A percentile compares a stretch with the other conserved stretches of the same genome.
Conservation (phyloP, 192 early-diverging fungal species). For the Coemansia sp. region DNA sequence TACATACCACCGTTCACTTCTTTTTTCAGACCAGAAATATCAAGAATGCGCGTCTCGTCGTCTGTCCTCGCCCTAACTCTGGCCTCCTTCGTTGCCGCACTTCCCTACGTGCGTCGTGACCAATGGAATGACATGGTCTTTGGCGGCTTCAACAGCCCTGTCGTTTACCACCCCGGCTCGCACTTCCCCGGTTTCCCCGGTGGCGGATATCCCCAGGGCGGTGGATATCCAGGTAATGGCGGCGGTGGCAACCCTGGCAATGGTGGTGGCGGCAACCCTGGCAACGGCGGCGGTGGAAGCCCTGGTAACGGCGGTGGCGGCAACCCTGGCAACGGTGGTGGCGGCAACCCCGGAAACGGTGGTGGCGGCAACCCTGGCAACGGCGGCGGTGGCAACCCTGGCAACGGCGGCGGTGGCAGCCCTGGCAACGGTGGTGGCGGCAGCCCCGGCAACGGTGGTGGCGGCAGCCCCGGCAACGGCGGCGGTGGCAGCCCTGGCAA, state of each 20-base stretch:
- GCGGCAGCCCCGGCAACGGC: neutral
- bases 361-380: neutral
- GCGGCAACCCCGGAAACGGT: neutral
- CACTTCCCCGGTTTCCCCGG: conserved; percentile 12
- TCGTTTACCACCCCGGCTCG: neutral
- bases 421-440: neutral
- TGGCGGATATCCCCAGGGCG: conserved; percentile 8
- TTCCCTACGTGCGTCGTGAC: conserved; percentile 13
- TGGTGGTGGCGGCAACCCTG: neutral
- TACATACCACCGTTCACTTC: neutral
- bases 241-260: conserved; percentile 13
- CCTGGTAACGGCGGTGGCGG: conserved; percentile 1
- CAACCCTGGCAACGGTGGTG: neutral
- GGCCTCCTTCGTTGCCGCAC: conserved; percentile 25
- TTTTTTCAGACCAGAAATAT: neutral
- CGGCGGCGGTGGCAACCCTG: neutral
- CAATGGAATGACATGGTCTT: conserved; percentile 4
- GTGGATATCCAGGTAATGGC: neutral
- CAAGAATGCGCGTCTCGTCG: conserved; percentile 37
- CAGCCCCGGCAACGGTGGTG: neutral
- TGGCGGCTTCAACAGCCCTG: neutral
- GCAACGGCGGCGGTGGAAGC: conserved; percentile 1
- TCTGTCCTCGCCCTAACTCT: conserved; percentile 18
- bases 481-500: neutral
- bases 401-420: neutral